Conservation (phyloP, 2,329 filamentous ascomycete genomes). For the Colletotrichum lentis region DNA sequence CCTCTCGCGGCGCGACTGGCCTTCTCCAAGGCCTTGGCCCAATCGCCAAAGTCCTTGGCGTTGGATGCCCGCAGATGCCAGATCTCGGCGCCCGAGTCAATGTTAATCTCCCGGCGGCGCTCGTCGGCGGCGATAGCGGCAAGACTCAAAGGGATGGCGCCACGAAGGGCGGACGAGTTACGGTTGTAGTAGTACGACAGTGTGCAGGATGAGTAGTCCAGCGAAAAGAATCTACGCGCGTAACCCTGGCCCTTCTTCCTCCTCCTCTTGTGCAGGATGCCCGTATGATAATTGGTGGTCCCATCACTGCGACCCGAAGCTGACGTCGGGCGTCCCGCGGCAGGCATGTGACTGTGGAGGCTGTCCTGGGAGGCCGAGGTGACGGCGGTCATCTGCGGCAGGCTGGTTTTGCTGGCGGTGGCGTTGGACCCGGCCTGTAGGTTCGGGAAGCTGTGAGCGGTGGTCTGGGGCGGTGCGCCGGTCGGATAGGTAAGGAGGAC, state of each 20-base stretch:
- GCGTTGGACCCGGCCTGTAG: constrained; percentile 51
- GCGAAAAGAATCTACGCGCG: constrained; percentile 91
- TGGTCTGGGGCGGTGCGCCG: constrained; percentile 77
- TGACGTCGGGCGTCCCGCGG: constrained; percentile 56
- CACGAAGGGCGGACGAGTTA: constrained; percentile 89
- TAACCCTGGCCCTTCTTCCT: constrained; percentile 94
- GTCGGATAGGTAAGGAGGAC: constrained; percentile 94
- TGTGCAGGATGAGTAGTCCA: constrained; percentile 93
- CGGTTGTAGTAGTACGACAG: constrained; percentile 96
- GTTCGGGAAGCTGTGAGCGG: constrained; percentile 70
- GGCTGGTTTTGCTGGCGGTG: constrained; percentile 57
- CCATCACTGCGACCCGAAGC: constrained; percentile 62
- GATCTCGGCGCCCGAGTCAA: constrained; percentile 95
- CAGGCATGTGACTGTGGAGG: constrained; percentile 60
- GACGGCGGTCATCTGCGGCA: constrained; percentile 56
- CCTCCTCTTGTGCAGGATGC: constrained; percentile 85
- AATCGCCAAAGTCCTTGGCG: constrained; percentile 84
- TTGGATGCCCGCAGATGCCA: constrained; percentile 92
- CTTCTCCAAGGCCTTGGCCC: constrained; percentile 85
- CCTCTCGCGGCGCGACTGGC: constrained; percentile 74
- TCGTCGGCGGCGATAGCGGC: constrained; percentile 92
- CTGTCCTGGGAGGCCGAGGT: constrained; percentile 68
- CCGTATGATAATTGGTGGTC: constrained; percentile 75
- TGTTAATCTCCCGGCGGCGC: constrained; percentile 87
- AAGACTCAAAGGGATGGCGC: constrained; percentile 89